These are phyloP conservation scores for Hemisphaericaspora lyxosophila DNA, from an alignment of 1,139 yeast genomes.

Conservation along the genomic window DNA sequence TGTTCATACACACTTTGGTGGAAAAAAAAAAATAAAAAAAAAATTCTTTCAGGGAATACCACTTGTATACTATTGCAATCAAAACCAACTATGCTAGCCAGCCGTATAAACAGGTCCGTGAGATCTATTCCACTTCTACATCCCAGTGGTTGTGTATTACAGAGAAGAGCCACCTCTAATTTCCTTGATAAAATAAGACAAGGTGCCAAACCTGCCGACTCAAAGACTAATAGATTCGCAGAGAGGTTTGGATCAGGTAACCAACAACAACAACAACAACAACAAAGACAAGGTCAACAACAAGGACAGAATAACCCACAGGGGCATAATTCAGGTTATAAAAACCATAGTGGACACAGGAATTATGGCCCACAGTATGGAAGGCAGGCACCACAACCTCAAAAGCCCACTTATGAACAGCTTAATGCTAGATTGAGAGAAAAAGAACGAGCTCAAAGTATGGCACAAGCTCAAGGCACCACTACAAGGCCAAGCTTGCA, in stretches of 20 bases:
- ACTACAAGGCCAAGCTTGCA: background rate
- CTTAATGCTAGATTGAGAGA: slow-evolving; percentile 3
- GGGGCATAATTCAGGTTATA: background rate
- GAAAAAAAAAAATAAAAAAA: background rate
- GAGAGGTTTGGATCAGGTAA: slow-evolving; percentile 3
- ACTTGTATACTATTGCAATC: too few species aligned
- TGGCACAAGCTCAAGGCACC: slow-evolving; percentile 4
- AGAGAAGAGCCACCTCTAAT: background rate
- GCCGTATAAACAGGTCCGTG: background rate
- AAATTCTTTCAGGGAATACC: too few species aligned
- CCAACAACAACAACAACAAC: background rate
- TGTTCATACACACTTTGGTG: background rate
- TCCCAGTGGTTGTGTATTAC: background rate
- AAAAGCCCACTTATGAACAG: slow-evolving; percentile 2
- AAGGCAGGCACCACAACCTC: background rate
- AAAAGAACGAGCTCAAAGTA: slow-evolving; percentile 1
- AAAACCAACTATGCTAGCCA: slow-evolving; percentile 1
- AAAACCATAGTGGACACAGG: background rate
- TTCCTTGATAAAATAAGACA: slow-evolving; percentile 1
- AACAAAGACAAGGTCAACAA: background rate
- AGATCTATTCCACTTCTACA: background rate
- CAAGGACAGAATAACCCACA: background rate
- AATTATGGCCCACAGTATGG: background rate
- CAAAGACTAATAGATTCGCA: slow-evolving; percentile 8
- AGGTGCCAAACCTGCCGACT: background rate